Evolutionary conservation across 495 filamentous ascomycete species (phyloP), one percentile per base, ranked within the genome.

Genomic region (Talaromyces nanjingensis): DNA sequence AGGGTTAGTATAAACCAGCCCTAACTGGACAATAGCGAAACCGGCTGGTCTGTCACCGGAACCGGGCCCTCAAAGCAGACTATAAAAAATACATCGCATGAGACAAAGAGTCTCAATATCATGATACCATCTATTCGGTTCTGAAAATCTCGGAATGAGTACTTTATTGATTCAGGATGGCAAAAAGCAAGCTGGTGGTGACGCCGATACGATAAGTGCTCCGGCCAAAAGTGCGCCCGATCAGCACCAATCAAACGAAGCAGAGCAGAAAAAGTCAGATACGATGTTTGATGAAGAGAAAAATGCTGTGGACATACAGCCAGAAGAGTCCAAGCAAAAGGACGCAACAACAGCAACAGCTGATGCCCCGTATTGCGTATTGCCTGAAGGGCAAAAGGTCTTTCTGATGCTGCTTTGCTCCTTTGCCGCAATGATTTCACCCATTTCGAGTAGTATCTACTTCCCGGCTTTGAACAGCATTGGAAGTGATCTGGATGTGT

Each of bases 371-470:
- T 78, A 75, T 52, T 68, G 68, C 18, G 55, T 72, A 27, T 68
- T 76, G 20, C 63, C 69, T 1, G 64, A 68, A 27, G 25, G 63
- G 7, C 61, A 72, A 56, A 75, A 72, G 39, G 60, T 66, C 6
- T 71, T 70, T 24, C 64, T 72, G 34, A 67, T 75, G 24, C 61
- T 71, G 33, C 68, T 65, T 33, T 72, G 67, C 27, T 73, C 72
- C 0, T 70, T 67, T 53, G 70, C 66, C 2, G 73, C 60, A 9
- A 59, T 73, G 14, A 70, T 79, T 58, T 81, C 80, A 0, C 73
- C 79, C 6, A 62, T 83, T 2, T 77, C 79, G 0, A 71, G 71
- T 59, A 76, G 68, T 34, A 78, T 82, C 29, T 83, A 83, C 65
- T 74, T 76, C 27, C 79, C 79, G 20, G 72, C 77, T 1, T 60